Base-by-base conservation (phyloP, 129 eudicot species). In the Sambucus nigra region DNA sequence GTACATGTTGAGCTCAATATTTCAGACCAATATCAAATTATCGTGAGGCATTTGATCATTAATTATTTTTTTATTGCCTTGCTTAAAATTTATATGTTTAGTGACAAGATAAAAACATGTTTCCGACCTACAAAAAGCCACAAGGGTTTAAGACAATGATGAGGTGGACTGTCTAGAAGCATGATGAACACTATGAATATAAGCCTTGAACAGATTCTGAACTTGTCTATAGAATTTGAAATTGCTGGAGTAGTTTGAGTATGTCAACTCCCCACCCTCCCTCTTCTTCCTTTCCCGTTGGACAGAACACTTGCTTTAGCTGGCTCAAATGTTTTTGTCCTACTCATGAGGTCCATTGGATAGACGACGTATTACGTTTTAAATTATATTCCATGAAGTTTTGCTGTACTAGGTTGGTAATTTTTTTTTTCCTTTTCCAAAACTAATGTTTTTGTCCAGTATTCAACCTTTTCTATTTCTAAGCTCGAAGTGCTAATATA, bases 1-100 rank as follows among this genome's bases (percentile, higher is more conserved):
- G 55, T 49, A 59, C 49, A 41, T 68, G 73, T 69, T 75, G 49
- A 25, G 75, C 57, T 70, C 51, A 57, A 63, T 64, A 48, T 38
- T 53, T 39, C 55, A 39, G 41, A 55, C 69, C 72, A 61, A 15
- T 75, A 62, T 47, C 18, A 45, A 59, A 54, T 56, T 48, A 45
- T 69, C 33, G 35, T 25, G 44, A 62, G 56, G 18, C 53, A 14
- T 60, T 23, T 5, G 25, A 47, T 42, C 57, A 40, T 31, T 22
- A 26, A 24, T 24, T 14, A n/a, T 23, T 38, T n/a, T 47, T 32
- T 57, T 39, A 29, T 39, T 35, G 42, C 13, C 13, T 39, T 35
- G 42, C 13, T 35, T 15, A 35, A 16, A 46, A 16, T 47, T 60
- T 22, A 18, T 60, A 15, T 29, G 5, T 19, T 29, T 59, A 19